A percentile compares a stretch with the other conserved stretches of the same genome.
These are phyloP conservation scores for Actinidia chinensis DNA, from an alignment of 179 eudicot genomes.

Conservation along the genomic window DNA sequence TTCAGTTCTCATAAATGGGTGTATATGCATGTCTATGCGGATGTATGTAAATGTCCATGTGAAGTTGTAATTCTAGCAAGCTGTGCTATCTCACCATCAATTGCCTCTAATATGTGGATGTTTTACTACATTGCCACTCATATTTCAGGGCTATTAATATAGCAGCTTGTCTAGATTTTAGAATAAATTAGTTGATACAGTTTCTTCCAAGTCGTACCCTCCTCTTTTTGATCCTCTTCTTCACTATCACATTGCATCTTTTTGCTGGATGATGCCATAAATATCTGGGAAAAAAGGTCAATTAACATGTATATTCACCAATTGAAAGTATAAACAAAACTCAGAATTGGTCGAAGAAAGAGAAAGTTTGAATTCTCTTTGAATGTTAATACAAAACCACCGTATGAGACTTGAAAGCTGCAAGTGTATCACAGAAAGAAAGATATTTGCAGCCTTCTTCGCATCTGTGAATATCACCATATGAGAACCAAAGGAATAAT, in stretches of 20 bases:
- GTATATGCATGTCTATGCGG: not conserved
- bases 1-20: not conserved
- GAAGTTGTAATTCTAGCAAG: too few relatives aligned
- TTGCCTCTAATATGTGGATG: not conserved
- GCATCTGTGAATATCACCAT: too few relatives aligned
- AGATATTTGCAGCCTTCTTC: too few relatives aligned
- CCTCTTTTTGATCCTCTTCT: conserved; percentile 48
- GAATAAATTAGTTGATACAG: not conserved
- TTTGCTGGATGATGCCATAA: conserved; percentile 30
- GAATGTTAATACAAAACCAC: too few relatives aligned
- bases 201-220: conserved; percentile 34
- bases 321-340: too few relatives aligned
- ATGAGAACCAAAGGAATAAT: too few relatives aligned
- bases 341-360: too few relatives aligned
- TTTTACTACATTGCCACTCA: not conserved
- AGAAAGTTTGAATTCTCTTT: too few relatives aligned
- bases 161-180: not conserved
- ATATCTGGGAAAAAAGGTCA: not conserved
- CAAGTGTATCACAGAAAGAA: too few relatives aligned
- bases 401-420: too few relatives aligned
- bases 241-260: conserved; percentile 33
- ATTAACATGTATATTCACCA: too few relatives aligned
- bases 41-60: not conserved
- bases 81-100: conserved; percentile 2
- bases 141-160: not conserved